These are phyloP conservation scores for Deuterostichococcus epilithicus DNA, from an alignment of 139 green algal genomes.

Conservation along the genomic window DNA sequence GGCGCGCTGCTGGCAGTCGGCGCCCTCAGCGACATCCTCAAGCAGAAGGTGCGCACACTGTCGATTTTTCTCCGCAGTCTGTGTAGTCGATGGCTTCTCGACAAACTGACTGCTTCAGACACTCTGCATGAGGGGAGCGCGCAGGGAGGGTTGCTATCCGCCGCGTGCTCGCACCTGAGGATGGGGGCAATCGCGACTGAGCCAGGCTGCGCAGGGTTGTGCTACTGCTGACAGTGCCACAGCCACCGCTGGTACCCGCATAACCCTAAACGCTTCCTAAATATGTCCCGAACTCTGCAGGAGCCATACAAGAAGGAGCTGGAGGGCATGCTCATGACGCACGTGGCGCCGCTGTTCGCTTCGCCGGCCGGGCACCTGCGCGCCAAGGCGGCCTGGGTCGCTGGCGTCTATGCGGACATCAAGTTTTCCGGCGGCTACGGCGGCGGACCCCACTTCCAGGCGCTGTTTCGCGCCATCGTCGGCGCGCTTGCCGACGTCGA, in stretches of 20 bases:
- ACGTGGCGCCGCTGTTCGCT: slow-evolving; percentile 73
- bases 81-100: no score
- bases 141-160: neutral
- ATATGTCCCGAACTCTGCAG: no score
- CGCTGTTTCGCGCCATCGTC: slow-evolving; percentile 62
- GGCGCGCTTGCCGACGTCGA: slow-evolving; percentile 69
- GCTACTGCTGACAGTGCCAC: no score
- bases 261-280: neutral
- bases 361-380: slow-evolving; percentile 72
- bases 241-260: neutral
- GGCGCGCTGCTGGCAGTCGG: slow-evolving; percentile 87
- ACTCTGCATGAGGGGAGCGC: no score
- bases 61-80: no score
- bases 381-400: slow-evolving; percentile 89
- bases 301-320: slow-evolving; percentile 80
- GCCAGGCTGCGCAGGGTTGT: no score
- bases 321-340: slow-evolving; percentile 75
- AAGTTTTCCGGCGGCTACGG: slow-evolving; percentile 54
- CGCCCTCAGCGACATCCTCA: slow-evolving; percentile 70
- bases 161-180: no score
- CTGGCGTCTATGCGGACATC: slow-evolving; percentile 73
- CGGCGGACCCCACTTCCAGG: slow-evolving; percentile 59
- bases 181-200: no score
- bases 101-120: no score
- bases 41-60: slow-evolving; percentile 50